Percentiles rank a stretch among this genome's conserved stretches.
Conservation (phyloP, 2,329 filamentous ascomycete species). For the Nemania sp. region DNA sequence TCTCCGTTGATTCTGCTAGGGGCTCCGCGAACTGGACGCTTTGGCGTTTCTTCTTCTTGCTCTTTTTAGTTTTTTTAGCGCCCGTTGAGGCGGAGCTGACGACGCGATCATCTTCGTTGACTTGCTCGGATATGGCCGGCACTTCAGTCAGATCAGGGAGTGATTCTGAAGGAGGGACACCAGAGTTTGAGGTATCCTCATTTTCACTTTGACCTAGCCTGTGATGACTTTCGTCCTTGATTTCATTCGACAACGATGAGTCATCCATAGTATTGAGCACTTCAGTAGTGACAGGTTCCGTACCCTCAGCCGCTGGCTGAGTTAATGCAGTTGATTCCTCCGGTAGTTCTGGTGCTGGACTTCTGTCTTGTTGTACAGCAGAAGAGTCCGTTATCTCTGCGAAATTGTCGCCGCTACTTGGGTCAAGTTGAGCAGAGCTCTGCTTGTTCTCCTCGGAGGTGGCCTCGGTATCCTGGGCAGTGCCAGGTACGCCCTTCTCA, state of each 20-base stretch:
- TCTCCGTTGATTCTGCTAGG: slow-evolving; percentile 27
- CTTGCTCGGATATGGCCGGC: slow-evolving; percentile 20
- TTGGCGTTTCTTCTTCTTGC: slow-evolving; percentile 35
- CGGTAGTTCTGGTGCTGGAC: not conserved
- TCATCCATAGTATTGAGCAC: slow-evolving; percentile 9
- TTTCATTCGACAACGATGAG: slow-evolving; percentile 17
- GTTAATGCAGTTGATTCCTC: slow-evolving; percentile 14
- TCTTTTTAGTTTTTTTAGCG: slow-evolving; percentile 33
- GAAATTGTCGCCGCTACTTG: slow-evolving; percentile 14
- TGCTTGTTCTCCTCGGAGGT: slow-evolving; percentile 30
- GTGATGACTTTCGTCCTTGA: slow-evolving; percentile 20
- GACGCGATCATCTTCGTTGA: slow-evolving; percentile 24
- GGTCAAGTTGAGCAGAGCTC: slow-evolving; percentile 26
- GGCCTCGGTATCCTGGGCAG: slow-evolving; percentile 22
- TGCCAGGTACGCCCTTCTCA: slow-evolving; percentile 1
- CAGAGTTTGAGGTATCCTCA: slow-evolving; percentile 15
- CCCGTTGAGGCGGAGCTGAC: slow-evolving; percentile 13
- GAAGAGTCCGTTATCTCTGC: slow-evolving; percentile 19
- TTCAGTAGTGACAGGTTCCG: not conserved
- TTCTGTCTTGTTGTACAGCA: slow-evolving; percentile 12
- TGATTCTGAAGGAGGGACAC: slow-evolving; percentile 15
- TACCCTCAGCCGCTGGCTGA: slow-evolving; percentile 1
- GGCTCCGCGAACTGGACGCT: slow-evolving; percentile 33
- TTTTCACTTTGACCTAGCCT: slow-evolving; percentile 8
- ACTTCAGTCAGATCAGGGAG: slow-evolving; percentile 19